Percentiles rank a stretch among this genome's conserved stretches.
These are phyloP conservation scores for Coemansia sp. DNA, from an alignment of 371 early-diverging fungal species.

Conservation along the genomic window DNA sequence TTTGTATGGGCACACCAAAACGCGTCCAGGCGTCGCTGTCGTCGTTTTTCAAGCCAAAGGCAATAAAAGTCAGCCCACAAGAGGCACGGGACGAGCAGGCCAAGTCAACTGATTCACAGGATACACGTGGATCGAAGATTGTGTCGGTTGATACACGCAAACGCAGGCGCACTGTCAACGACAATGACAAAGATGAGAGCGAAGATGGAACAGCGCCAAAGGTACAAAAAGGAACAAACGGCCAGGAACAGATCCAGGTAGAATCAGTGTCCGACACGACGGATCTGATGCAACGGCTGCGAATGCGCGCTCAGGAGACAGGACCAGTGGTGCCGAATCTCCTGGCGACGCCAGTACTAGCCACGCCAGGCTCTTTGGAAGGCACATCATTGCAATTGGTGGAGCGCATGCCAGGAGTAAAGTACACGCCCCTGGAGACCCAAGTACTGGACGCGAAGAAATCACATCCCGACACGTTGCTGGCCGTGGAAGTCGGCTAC, in stretches of 20 bases:
- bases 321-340: neutral
- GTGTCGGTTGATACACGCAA: neutral
- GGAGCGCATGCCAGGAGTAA: constrained; percentile 29
- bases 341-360: neutral
- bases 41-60: constrained; percentile 35
- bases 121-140: neutral
- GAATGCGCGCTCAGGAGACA: constrained; percentile 19
- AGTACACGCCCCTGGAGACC: constrained; percentile 77
- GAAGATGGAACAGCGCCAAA: neutral
- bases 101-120: too few relatives aligned
- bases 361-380: constrained; percentile 10
- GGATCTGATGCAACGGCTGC: constrained; percentile 23
- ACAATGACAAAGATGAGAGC: neutral
- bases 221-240: neutral
- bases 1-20: constrained; percentile 27
- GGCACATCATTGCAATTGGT: constrained; percentile 40
- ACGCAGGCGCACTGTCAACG: neutral
- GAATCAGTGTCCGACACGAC: constrained; percentile 24
- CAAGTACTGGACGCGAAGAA: constrained; percentile 75
- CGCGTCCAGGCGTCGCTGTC: constrained; percentile 43
- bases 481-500: constrained; percentile 87
- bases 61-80: neutral
- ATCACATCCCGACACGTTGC: constrained; percentile 66
- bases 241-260: constrained; percentile 3
- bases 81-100: neutral